Evolutionary conservation across 306 rosid species (phyloP), one percentile per base, ranked within the genome.

Genomic region (Purshia tridentata): DNA sequence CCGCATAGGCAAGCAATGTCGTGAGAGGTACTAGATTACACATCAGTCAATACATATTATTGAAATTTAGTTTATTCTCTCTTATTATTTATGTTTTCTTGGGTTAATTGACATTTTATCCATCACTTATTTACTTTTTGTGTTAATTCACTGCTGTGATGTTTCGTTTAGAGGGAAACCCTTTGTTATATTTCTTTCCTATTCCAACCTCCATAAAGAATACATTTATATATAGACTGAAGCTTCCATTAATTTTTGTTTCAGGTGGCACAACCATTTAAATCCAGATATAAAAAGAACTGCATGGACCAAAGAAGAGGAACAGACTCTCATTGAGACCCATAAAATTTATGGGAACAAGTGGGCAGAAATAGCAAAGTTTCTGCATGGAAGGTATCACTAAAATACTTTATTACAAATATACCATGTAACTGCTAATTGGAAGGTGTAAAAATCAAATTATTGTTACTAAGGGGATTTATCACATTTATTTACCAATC

Each of bases 1-100:
- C 18, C 85, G 87, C 42, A 86, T 86, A 72, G 90, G 90, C 47
- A 86, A 86, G 68, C 90, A 86, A 75, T 86, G 87, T 44, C 71
- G 87, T 72, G 87, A 86, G 77, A 81, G 90, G 84, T 83, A 72
- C 8, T 15, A 18, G 29, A 5, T 35, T 41, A 10, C 6, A 61
- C 12, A 61, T 15, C 63, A 18, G 40, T 73, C 6, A 50, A n/a
- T 12, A 59, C 49, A 37, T 56, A 65, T 40, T 35, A 48, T 18
- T 39, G 20, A 40, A 4, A 12, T 58, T 59, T 61, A 22, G 46
- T 18, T 9, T 48, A 8, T 56, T 19, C 40, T 16, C 59, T 9
- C 14, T 56, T 15, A 0, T 12, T 16, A 13, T 42, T 29, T 29
- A 29, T 29, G 35, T 7, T 22, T 8, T 9, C 2, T 60, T 7